These are phyloP conservation scores for Solanum hybrid DNA, from an alignment of 305 asterid species.

Conservation along the genomic window DNA sequence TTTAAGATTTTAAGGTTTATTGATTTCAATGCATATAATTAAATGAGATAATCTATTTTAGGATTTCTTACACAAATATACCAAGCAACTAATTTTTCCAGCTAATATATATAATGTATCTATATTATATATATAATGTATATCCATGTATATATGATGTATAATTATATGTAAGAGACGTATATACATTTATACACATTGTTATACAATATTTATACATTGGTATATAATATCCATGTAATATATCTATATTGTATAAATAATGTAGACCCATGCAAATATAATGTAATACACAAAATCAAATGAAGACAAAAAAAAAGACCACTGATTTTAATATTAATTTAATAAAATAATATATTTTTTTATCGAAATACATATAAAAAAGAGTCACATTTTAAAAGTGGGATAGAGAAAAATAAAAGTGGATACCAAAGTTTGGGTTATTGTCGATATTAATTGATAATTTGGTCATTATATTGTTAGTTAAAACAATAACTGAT, in stretches of 20 bases:
- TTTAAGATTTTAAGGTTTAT: too few species aligned
- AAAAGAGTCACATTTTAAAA: neutral
- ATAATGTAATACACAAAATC: neutral
- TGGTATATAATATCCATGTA: neutral
- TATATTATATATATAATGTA: too few species aligned
- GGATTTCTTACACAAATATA: neutral
- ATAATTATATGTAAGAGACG: neutral
- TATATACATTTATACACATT: neutral
- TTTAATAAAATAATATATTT: too few species aligned
- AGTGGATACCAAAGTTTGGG: neutral
- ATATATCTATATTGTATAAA: too few species aligned
- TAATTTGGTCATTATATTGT: neutral
- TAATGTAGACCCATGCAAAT: neutral
- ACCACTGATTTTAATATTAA: neutral
- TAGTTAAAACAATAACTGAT: neutral
- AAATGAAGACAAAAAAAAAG: neutral
- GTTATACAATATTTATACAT: neutral
- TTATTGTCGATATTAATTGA: neutral
- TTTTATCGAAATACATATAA: too few species aligned
- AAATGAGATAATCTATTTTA: neutral
- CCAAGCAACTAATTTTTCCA: neutral
- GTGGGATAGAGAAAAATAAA: neutral
- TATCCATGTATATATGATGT: neutral
- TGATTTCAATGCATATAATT: too few species aligned
- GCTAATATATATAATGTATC: neutral